Conservation (phyloP, 2,329 filamentous ascomycete species). For the Reticulascus tulasneorum region DNA sequence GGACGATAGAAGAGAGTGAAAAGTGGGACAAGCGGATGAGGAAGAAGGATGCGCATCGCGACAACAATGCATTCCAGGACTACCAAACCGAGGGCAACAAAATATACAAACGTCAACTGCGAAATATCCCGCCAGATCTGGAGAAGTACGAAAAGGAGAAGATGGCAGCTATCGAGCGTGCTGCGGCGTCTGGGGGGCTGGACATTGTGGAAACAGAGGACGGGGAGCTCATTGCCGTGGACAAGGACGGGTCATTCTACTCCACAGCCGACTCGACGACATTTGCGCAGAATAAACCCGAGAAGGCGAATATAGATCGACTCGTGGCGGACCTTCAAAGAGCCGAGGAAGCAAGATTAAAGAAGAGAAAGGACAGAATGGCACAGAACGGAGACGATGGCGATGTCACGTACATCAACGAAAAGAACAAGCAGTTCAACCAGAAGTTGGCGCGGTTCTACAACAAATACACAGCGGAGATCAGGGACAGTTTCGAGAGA, state of each 20-base stretch:
- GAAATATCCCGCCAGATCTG: conserved; percentile 70
- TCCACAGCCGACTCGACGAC: conserved; percentile 78
- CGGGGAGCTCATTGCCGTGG: conserved; percentile 89
- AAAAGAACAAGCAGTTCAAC: conserved; percentile 99
- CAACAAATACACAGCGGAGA: conserved; percentile 97
- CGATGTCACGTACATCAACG: conserved; percentile 98
- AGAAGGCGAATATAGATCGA: conserved; percentile 81
- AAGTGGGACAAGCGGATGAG: conserved; percentile 87
- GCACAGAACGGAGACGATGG: conserved; percentile 76
- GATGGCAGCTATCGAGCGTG: conserved; percentile 76
- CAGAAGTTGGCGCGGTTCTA: conserved; percentile 94
- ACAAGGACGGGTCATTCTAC: conserved; percentile 87
- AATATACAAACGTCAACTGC: conserved; percentile 87
- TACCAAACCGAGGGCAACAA: conserved; percentile 85
- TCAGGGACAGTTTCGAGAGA: conserved; percentile 94
- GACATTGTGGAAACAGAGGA: conserved; percentile 95
- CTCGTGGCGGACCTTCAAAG: conserved; percentile 82
- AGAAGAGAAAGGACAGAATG: conserved; percentile 79
- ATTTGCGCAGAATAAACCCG: conserved; percentile 81
- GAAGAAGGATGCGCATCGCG: conserved; percentile 76
- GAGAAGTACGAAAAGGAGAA: conserved; percentile 87
- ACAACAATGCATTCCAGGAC: conserved; percentile 87
- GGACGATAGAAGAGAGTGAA: conserved; percentile 92
- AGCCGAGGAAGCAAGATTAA: conserved; percentile 80
- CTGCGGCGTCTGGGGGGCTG: conserved; percentile 77